phyloP scores from a whole-genome alignment of 2,329 filamentous ascomycete genomes.

The Pezizomycotina sp. region DNA sequence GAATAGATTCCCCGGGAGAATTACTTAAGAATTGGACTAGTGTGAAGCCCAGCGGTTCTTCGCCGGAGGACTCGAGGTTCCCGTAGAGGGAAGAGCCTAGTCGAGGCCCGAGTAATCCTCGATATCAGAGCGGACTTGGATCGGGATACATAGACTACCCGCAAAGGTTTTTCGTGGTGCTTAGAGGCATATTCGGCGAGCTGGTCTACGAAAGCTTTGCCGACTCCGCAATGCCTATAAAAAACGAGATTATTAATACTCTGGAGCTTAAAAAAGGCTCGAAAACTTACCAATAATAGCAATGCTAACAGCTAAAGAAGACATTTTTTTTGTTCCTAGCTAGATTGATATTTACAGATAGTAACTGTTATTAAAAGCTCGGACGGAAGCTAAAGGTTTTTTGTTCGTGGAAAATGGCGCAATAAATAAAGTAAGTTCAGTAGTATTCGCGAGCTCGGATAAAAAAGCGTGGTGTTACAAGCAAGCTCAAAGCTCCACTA shows the following conservation, averaged over 20 bases:
- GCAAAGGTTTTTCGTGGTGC: slow-evolving; percentile 50
- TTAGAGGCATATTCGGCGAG: slow-evolving; percentile 44
- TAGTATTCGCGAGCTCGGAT: too few relatives aligned
- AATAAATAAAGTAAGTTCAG: too few relatives aligned
- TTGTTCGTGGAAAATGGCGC: too few relatives aligned
- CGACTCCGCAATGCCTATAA: slow-evolving; percentile 70
- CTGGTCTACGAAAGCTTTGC: slow-evolving; percentile 76
- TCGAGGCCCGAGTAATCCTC: slow-evolving; percentile 51
- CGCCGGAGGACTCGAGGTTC: slow-evolving; percentile 46
- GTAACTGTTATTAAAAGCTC: too few relatives aligned
- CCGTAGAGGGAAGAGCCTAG: slow-evolving; percentile 43
- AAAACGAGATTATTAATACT: neutral
- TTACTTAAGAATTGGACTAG: slow-evolving; percentile 61
- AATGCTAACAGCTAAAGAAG: slow-evolving; percentile 17
- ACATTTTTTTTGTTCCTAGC: too few relatives aligned
- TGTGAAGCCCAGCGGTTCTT: slow-evolving; percentile 48
- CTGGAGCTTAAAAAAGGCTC: neutral
- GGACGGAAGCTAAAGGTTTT: too few relatives aligned
- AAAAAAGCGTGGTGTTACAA: too few relatives aligned
- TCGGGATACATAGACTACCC: slow-evolving; percentile 69
- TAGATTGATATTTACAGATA: too few relatives aligned
- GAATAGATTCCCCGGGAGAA: slow-evolving; percentile 60
- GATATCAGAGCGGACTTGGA: slow-evolving; percentile 69
- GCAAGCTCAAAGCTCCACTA: too few relatives aligned
- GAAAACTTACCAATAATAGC: slow-evolving; percentile 17